Base-by-base conservation (phyloP, 768 basidiomycete species). In the Lactifluus echinatus region DNA sequence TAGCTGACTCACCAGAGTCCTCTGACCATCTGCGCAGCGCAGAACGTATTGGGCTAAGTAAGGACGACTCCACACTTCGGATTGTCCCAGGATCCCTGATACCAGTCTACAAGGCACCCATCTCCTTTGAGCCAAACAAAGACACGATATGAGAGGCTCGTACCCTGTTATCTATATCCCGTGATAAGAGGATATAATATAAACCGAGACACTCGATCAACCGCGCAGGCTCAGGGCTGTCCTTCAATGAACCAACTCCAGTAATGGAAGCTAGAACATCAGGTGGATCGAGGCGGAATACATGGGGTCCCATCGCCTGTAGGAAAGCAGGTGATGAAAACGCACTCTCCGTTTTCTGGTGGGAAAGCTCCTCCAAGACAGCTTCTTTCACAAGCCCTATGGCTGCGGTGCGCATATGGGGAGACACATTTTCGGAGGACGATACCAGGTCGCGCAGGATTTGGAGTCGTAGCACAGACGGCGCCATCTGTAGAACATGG, bases 361-460 rank as follows among this genome's bases (percentile, higher is more conserved):
- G 61, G 8, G 78, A 59, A 2, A 79, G 68, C 0, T 75, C 79
- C 48, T 84, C 78, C 11, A 89, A 67, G 1, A 83, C 70, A 1
- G 80, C 79, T 50, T 89, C 85, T 66, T 84, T 86, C 1, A 88
- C 75, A 2, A 89, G 72, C 0, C 84, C 83, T 0, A 90, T 74
- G 0, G 84, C 79, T 0, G 86, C 84, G 0, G 81, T 79, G 8
- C 82, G 76, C 76, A 89, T 85, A 64, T 85, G 83, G 0, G 83
- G 83, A 45, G 79, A 78, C 15, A 79, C 71, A 5, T 68, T 67
- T 55, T 80, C 74, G 10, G 64, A 60, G 17, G 79, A 75, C 5
- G 66, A 60, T 34, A 74, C 56, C 21, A 89, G 73, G 34, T 81
- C 81, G 11, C 73, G 68, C 3, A 89, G 73, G 8, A 83, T 69